Conservation (phyloP, 768 basidiomycete species). For the Russula griseocarnosa region DNA sequence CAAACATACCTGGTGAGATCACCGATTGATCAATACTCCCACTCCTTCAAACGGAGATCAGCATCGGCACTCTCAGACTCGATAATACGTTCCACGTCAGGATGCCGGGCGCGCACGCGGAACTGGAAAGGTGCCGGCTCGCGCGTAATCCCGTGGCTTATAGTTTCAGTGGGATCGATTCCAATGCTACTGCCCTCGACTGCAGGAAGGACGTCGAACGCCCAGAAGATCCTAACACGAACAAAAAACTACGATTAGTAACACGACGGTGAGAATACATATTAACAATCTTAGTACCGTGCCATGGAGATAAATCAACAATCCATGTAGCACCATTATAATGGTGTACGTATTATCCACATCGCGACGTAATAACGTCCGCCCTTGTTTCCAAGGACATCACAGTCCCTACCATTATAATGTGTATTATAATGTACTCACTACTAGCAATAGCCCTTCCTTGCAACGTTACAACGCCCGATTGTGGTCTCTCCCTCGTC, state of each 20-base stretch:
- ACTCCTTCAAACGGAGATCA: slow-evolving; percentile 19
- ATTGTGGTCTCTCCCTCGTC: too few species aligned
- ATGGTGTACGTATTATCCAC: too few species aligned
- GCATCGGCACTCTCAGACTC: slow-evolving; percentile 16
- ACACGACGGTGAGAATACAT: too few species aligned
- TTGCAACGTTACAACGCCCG: too few species aligned
- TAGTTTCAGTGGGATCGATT: not conserved
- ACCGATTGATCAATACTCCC: slow-evolving; percentile 1
- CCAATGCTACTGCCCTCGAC: not conserved
- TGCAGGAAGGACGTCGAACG: slow-evolving; percentile 23
- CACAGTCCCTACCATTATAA: too few species aligned
- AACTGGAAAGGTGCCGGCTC: slow-evolving; percentile 11
- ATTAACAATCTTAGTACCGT: not conserved
- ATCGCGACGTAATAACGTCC: too few species aligned
- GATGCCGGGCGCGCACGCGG: not conserved
- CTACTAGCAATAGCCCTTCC: too few species aligned
- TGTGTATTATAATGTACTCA: too few species aligned
- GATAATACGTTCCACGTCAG: slow-evolving; percentile 8
- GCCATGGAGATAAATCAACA: slow-evolving; percentile 22
- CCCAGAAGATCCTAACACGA: slow-evolving; percentile 25
- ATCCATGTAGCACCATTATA: too few species aligned
- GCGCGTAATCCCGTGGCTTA: slow-evolving; percentile 2
- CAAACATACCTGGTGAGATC: not conserved
- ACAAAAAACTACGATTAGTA: not conserved
- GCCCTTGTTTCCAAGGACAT: too few species aligned